These are phyloP conservation scores for Gaultheria prostrata DNA, from an alignment of 148 eudicot genomes.

Conservation along the genomic window DNA sequence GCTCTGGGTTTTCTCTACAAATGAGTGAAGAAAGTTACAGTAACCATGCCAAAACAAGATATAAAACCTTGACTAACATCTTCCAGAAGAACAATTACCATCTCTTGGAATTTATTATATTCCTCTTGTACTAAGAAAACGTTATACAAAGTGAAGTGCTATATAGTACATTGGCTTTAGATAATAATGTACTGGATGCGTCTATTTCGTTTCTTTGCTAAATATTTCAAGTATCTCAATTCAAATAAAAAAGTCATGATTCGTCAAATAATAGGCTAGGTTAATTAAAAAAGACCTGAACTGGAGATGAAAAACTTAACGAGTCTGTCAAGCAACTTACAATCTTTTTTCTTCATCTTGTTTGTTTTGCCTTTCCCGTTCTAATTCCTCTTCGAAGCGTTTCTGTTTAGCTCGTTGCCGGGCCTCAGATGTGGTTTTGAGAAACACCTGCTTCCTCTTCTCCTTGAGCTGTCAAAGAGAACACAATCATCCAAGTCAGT, in stretches of 20 bases:
- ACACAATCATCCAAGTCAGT: conserved; percentile 8
- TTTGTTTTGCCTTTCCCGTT: conserved; percentile 69
- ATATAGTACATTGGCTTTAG: neutral
- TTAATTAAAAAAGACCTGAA: neutral
- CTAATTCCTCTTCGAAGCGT: conserved; percentile 80
- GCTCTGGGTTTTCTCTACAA: conserved; percentile 84
- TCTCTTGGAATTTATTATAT: neutral
- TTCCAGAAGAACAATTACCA: neutral
- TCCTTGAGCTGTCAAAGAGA: conserved; percentile 64
- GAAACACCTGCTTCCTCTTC: conserved; percentile 81
- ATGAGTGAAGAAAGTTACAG: conserved; percentile 6
- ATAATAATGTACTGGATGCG: neutral
- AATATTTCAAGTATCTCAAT: no score
- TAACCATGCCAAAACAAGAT: neutral
- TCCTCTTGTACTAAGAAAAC: neutral
- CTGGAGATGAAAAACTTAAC: neutral
- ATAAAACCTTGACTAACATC: neutral
- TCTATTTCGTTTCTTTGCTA: neutral
- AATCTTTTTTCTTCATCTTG: conserved; percentile 84
- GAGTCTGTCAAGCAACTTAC: conserved; percentile 42
- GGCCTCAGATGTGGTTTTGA: conserved; percentile 92
- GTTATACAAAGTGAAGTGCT: neutral
- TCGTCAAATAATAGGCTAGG: no score
- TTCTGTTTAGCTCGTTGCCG: conserved; percentile 95
- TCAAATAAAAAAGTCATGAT: no score